Conservation (phyloP, 2,329 filamentous ascomycete species). For the Cladosporium sp. region DNA sequence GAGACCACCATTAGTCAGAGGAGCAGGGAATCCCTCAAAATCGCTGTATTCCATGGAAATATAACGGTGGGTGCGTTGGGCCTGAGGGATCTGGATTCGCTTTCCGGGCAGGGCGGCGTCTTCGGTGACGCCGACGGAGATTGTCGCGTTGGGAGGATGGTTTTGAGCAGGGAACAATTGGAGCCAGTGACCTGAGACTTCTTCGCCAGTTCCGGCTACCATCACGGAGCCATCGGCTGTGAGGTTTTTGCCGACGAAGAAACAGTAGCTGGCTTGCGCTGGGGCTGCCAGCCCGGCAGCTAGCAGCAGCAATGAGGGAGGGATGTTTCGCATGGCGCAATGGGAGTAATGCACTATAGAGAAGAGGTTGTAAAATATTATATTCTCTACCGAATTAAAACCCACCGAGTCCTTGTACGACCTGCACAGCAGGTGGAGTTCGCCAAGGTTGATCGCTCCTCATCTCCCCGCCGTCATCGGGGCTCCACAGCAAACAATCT, state of each 20-base stretch:
- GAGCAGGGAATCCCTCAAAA: conserved; percentile 41
- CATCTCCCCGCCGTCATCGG: too few species aligned
- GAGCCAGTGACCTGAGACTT: conserved; percentile 46
- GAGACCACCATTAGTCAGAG: conserved; percentile 41
- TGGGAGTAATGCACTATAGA: too few species aligned
- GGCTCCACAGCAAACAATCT: too few species aligned
- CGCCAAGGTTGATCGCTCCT: too few species aligned
- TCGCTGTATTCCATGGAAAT: conserved; percentile 36
- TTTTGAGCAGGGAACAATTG: conserved; percentile 42
- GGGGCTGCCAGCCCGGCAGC: neutral
- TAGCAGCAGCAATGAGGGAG: too few species aligned
- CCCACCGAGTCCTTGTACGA: too few species aligned
- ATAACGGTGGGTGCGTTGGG: conserved; percentile 31
- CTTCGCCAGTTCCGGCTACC: conserved; percentile 45
- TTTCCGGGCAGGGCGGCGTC: conserved; percentile 35
- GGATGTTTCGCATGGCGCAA: too few species aligned
- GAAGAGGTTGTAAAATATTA: too few species aligned
- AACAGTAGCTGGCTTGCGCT: conserved; percentile 42
- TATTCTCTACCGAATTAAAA: too few species aligned
- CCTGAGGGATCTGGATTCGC: conserved; percentile 33
- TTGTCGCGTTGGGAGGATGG: conserved; percentile 38
- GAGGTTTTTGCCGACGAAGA: conserved; percentile 45
- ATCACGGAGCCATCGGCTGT: conserved; percentile 41
- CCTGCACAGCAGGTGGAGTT: too few species aligned
- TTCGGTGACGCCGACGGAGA: conserved; percentile 40